Base-by-base conservation (phyloP, 2,329 filamentous ascomycete genomes). In the Penicillium polonicum region DNA sequence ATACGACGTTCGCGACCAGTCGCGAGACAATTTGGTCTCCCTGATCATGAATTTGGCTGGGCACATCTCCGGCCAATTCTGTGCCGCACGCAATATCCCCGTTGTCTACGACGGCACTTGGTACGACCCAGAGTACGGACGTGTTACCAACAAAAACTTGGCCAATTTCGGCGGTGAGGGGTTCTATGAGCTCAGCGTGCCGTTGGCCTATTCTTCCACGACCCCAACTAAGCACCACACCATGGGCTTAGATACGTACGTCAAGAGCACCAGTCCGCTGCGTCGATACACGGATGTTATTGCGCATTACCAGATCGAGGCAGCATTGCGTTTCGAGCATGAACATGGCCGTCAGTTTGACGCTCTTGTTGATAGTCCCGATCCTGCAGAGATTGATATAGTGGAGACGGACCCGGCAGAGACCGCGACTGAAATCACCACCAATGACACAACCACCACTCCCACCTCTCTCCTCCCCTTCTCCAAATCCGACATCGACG, bases 251-350 rank as follows among this genome's bases (percentile, higher is more conserved):
- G 71, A 79, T 29, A 68, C 77, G 27, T 87, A 87, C 65, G 71
- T 80, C 58, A 86, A 84, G 71, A 79, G 80, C 50, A 88, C 85
- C 0, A 85, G 82, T 65, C 85, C 85, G 1, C 75, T 88, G 23
- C 81, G 85, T 50, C 79, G 85, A 38, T 87, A 83, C 69, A 78
- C 76, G 46, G 85, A 88, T 69, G 78, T 88, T 68, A 76, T 88
- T 45, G 74, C 79, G 12, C 85, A 87, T 67, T 88, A 85, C 79
- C 85, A 88, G 63, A 85, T 87, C 46, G 84, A 87, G 74, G 82
- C 84, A 7, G 84, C 83, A 2, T 64, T 88, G 41, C 81, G 82
- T 12, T 78, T 82, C 60, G 85, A 87, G 70, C 77, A 80, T 12
- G 65, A 72, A 31, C 75, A 76, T 5, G 78, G 79, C 15, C 69